phyloP scores from a whole-genome alignment of 2,329 filamentous ascomycete genomes.

The Beauveria brongniartii region DNA sequence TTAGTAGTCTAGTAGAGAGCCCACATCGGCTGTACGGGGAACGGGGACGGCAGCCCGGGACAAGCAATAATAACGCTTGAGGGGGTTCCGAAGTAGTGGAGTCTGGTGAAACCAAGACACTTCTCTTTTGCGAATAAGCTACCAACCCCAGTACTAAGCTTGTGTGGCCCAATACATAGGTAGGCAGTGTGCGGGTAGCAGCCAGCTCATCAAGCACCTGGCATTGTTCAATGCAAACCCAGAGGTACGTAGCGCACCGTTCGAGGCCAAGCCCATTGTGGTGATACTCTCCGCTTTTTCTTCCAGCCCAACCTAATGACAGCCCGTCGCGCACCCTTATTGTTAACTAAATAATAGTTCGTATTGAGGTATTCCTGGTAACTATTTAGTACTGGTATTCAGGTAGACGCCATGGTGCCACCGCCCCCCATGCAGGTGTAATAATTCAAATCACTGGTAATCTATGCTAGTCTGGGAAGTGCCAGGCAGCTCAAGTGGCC shows the following conservation, averaged over 20 bases:
- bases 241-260: no score
- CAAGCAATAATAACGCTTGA: not conserved
- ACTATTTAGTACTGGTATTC: not conserved
- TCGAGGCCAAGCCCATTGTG: no score
- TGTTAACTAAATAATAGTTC: not conserved
- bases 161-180: not conserved
- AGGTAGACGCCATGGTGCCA: not conserved
- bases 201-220: conserved; percentile 3
- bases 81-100: conserved; percentile 2
- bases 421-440: not conserved
- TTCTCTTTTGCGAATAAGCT: not conserved
- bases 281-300: not conserved
- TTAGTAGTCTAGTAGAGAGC: no score
- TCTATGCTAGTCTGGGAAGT: not conserved
- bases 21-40: not conserved
- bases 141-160: not conserved
- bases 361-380: not conserved
- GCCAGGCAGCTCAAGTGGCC: not conserved
- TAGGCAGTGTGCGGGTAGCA: not conserved
- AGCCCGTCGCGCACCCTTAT: no score
- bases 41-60: not conserved
- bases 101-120: not conserved
- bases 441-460: no score
- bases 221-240: conserved; percentile 1
- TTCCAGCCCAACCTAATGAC: not conserved